Conservation (phyloP, 2,329 filamentous ascomycete species). For the Dryadomyces sulphureus region DNA sequence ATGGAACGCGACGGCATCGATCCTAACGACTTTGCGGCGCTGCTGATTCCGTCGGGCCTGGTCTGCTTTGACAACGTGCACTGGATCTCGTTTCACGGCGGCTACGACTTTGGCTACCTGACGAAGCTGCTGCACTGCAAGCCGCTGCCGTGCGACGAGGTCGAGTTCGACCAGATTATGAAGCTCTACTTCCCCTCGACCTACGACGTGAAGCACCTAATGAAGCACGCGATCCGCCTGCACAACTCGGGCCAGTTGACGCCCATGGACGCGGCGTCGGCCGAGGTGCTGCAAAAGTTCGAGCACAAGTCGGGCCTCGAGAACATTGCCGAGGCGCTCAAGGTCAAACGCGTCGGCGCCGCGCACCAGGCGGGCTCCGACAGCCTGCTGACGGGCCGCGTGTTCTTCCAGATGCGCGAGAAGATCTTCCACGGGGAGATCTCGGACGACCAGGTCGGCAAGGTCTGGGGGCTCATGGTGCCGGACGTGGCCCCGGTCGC, state of each 20-base stretch:
- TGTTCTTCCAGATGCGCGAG: constrained; percentile 87
- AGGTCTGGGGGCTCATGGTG: constrained; percentile 84
- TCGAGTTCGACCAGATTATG: constrained; percentile 77
- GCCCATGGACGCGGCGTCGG: constrained; percentile 47
- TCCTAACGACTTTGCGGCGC: constrained; percentile 71
- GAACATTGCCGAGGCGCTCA: constrained; percentile 84
- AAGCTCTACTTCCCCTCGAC: constrained; percentile 86
- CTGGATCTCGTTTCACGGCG: constrained; percentile 96
- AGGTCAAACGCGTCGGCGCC: constrained; percentile 73
- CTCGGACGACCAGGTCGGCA: constrained; percentile 68
- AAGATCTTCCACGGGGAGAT: constrained; percentile 77
- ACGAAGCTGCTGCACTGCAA: constrained; percentile 83
- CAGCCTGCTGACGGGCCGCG: constrained; percentile 79
- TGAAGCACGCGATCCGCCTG: constrained; percentile 71
- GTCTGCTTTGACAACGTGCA: constrained; percentile 77
- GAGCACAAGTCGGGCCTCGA: constrained; percentile 86
- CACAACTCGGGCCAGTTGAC: constrained; percentile 49
- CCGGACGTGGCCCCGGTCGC: constrained; percentile 36
- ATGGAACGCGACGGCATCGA: constrained; percentile 85
- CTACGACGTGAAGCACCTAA: constrained; percentile 93
- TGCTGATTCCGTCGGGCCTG: constrained; percentile 83
- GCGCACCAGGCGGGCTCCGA: constrained; percentile 91
- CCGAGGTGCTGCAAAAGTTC: constrained; percentile 67
- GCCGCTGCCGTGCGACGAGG: constrained; percentile 75
- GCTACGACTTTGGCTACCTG: constrained; percentile 95